A percentile compares a stretch with the other conserved stretches of the same genome.
These are phyloP conservation scores for Sporothrix mexicana DNA, from an alignment of 2,329 filamentous ascomycete species.

Conservation along the genomic window DNA sequence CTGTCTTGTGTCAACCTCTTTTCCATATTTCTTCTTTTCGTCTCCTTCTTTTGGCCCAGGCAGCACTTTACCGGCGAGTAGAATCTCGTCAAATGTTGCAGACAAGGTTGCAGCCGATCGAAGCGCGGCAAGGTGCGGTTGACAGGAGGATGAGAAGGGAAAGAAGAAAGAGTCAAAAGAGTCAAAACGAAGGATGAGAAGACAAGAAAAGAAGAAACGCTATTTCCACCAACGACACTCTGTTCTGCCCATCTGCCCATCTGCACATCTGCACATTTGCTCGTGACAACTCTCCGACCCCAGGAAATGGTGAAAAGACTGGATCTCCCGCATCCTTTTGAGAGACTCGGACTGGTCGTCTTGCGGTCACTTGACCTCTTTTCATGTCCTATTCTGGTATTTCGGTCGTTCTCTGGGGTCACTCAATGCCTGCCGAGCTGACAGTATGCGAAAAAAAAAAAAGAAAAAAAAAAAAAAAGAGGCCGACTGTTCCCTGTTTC, in stretches of 20 bases:
- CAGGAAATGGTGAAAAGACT: neutral
- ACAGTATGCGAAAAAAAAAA: slow-evolving; percentile 15
- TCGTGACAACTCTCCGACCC: neutral
- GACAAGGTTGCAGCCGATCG: neutral
- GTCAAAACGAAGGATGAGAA: neutral
- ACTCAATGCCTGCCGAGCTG: neutral
- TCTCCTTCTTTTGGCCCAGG: neutral
- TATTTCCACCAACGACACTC: neutral
- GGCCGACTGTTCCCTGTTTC: slow-evolving; percentile 7
- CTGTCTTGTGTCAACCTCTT: neutral
- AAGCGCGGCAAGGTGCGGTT: neutral
- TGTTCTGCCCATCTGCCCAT: neutral
- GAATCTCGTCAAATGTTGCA: neutral
- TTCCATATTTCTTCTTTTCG: neutral
- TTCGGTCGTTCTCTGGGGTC: neutral
- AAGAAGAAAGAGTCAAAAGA: neutral
- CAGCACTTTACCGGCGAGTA: slow-evolving; percentile 1
- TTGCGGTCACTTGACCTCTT: slow-evolving; percentile 21
- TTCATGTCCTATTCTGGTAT: neutral
- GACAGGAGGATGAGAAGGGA: neutral
- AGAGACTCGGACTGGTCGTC: neutral
- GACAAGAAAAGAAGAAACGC: slow-evolving; percentile 1
- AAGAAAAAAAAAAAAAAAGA: slow-evolving; percentile 12
- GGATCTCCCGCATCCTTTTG: neutral
- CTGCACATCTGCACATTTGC: neutral